Percentiles rank a stretch among this genome's conserved stretches.
Conservation (phyloP, 169 alveolate genomes). For the Cryptosporidium bovis region DNA sequence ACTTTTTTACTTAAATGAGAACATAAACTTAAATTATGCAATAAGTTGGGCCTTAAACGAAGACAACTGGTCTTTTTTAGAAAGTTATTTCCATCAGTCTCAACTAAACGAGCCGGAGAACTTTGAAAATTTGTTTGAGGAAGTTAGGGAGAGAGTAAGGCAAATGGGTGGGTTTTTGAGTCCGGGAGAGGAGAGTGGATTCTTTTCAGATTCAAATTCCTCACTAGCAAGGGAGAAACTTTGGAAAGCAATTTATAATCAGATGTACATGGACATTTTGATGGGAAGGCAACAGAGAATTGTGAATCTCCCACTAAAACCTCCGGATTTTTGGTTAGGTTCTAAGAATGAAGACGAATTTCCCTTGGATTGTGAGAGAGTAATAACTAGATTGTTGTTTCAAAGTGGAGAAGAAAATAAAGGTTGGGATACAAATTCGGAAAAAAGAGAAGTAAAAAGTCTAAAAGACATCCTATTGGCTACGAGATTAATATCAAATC, state of each 20-base stretch:
- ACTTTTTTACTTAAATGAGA: slow-evolving; percentile 51
- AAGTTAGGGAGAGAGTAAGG: slow-evolving; percentile 66
- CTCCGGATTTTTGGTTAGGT: slow-evolving; percentile 67
- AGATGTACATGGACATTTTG: slow-evolving; percentile 47
- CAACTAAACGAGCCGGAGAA: slow-evolving; percentile 62
- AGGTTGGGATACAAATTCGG: slow-evolving; percentile 1
- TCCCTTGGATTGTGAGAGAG: slow-evolving; percentile 47
- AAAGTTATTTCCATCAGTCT: slow-evolving; percentile 33
- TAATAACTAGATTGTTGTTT: slow-evolving; percentile 18
- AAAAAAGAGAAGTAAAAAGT: slow-evolving; percentile 14
- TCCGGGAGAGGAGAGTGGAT: slow-evolving; percentile 8
- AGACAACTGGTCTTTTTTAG: slow-evolving; percentile 57
- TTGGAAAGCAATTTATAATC: slow-evolving; percentile 66
- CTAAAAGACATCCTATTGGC: slow-evolving; percentile 50
- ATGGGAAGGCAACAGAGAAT: slow-evolving; percentile 55
- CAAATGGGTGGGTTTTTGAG: slow-evolving; percentile 71
- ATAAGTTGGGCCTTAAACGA: slow-evolving; percentile 67
- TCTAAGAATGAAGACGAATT: slow-evolving; percentile 46
- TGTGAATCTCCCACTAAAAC: slow-evolving; percentile 44
- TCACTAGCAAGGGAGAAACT: slow-evolving; percentile 32
- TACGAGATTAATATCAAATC: slow-evolving; percentile 14
- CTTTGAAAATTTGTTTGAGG: slow-evolving; percentile 38
- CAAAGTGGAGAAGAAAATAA: neutral
- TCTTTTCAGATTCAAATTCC: slow-evolving; percentile 8
- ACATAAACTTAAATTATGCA: slow-evolving; percentile 45